Evolutionary conservation across 2,329 filamentous ascomycete species (phyloP).

Genomic region (Cladosporium velox): DNA sequence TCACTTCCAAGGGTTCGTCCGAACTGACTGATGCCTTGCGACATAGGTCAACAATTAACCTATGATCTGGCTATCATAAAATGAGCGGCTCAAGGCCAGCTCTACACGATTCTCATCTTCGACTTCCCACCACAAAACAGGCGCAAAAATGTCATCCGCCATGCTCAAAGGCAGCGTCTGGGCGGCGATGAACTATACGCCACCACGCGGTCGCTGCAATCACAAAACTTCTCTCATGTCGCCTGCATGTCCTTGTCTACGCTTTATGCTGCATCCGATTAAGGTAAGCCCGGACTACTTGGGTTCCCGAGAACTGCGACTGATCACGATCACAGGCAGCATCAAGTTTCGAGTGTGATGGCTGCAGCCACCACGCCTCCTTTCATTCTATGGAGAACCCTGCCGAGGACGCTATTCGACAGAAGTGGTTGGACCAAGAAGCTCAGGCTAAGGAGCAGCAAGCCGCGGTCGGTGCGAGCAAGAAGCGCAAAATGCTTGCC

Average conservation of each 20-base stretch:
- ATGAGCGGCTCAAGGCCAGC: slow-evolving; percentile 2
- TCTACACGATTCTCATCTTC: background rate
- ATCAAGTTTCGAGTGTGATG: slow-evolving; percentile 58
- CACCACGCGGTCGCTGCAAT: slow-evolving; percentile 55
- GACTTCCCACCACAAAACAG: background rate
- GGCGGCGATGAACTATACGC: slow-evolving; percentile 53
- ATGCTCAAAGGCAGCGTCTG: slow-evolving; percentile 48
- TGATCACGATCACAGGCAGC: slow-evolving; percentile 38
- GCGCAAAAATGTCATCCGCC: slow-evolving; percentile 8
- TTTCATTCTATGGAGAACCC: slow-evolving; percentile 57
- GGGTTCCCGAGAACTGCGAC: background rate
- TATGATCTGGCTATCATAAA: background rate
- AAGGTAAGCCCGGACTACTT: slow-evolving; percentile 44
- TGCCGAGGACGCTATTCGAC: slow-evolving; percentile 50
- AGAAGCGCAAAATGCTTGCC: slow-evolving; percentile 19
- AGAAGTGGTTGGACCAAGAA: slow-evolving; percentile 49
- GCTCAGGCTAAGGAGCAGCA: slow-evolving; percentile 23
- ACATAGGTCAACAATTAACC: background rate
- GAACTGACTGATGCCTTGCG: background rate
- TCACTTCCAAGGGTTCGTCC: background rate
- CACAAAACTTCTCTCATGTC: slow-evolving; percentile 50
- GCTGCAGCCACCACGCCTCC: slow-evolving; percentile 57
- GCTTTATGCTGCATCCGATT: slow-evolving; percentile 60
- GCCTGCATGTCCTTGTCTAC: slow-evolving; percentile 53
- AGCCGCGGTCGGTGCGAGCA: slow-evolving; percentile 25